Evolutionary conservation across 225 moss, liverwort and hornwort genomes (phyloP), one percentile per base, ranked within the genome.

Genomic region (Thuidium tamariscinum): DNA sequence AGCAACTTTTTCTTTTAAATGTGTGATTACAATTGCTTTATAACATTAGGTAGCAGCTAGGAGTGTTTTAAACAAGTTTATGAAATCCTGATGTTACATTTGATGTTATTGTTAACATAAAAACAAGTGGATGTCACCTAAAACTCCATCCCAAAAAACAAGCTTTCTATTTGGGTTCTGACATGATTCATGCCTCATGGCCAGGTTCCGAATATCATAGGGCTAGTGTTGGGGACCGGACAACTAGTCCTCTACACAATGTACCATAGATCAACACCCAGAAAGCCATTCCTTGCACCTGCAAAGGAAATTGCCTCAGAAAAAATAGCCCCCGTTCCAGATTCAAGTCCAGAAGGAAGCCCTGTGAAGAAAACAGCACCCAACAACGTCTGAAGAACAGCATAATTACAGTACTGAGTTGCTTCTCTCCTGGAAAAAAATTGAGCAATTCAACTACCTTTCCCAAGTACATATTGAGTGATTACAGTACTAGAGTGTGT

Each of bases 181-280:
- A 89, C 48, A 44, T 21, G 13, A 32, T 63, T 9, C 30, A 10
- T 71, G 57, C 62, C 19, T 42, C 44, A 48, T 84, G 67, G 8
- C 20, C 69, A 91, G 92, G 55, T 86, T 76, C 89, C 92, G 0
- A 91, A 79, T 84, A 15, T 34, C 22, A 42, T 89, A n/a, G 92
- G 92, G 27, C 2, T 86, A 42, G 11, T 91, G 32, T 34, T 92
- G 67, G 92, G 91, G 13, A 81, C 78, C 2, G 78, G 29, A 17
- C 92, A 92, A 86, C 84, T 92, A 9, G 74, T 90, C 39, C 30
- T 92, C 2, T 90, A 89, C 5, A 87, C 83, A 76, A 81, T 88
- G 11, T 90, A 92, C 65, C 42, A 15, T 32, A n/a, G 72, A 60
- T 80, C 87, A 0, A 89, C 90, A 55, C 90, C 89, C 4, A 17